Percentiles rank a stretch among this genome's conserved stretches.
Evolutionary conservation across 768 basidiomycete genomes (phyloP).

Genomic region (Mycena leptocephala): DNA sequence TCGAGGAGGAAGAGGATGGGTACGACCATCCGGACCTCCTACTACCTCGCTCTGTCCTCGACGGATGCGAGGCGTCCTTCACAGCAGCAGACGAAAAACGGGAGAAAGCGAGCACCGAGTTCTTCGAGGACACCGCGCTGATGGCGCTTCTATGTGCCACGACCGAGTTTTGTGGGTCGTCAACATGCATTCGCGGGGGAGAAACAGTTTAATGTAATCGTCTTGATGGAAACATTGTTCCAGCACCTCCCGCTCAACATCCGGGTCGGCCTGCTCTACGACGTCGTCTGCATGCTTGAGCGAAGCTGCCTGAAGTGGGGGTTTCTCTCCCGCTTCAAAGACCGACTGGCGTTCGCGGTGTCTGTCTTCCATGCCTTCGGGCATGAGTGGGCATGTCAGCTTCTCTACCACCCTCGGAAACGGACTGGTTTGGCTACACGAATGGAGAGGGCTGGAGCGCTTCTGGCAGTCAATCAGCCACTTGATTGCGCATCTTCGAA

Average conservation of each 20-base stretch:
- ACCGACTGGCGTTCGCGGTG: conserved; percentile 43
- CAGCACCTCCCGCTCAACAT: neutral
- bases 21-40: neutral
- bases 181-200: conserved; percentile 52
- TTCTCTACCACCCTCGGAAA: conserved; percentile 14
- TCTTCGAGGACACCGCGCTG: conserved; percentile 43
- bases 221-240: conserved; percentile 48
- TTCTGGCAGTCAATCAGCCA: too few relatives aligned
- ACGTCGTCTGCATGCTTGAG: neutral
- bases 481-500: too few relatives aligned
- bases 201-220: conserved; percentile 48
- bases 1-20: neutral
- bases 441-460: too few relatives aligned
- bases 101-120: conserved; percentile 28
- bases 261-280: neutral
- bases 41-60: neutral
- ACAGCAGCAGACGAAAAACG: conserved; percentile 28
- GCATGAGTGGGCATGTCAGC: conserved; percentile 54
- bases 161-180: conserved; percentile 49
- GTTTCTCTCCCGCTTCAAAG: neutral
- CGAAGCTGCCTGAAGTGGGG: neutral
- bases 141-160: conserved; percentile 53
- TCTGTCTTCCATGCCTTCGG: conserved; percentile 59
- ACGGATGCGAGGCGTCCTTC: conserved; percentile 11
- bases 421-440: too few relatives aligned